A percentile compares a stretch with the other conserved stretches of the same genome.
These are phyloP conservation scores for Penstemon barbatus DNA, from an alignment of 257 asterid genomes.

Conservation along the genomic window DNA sequence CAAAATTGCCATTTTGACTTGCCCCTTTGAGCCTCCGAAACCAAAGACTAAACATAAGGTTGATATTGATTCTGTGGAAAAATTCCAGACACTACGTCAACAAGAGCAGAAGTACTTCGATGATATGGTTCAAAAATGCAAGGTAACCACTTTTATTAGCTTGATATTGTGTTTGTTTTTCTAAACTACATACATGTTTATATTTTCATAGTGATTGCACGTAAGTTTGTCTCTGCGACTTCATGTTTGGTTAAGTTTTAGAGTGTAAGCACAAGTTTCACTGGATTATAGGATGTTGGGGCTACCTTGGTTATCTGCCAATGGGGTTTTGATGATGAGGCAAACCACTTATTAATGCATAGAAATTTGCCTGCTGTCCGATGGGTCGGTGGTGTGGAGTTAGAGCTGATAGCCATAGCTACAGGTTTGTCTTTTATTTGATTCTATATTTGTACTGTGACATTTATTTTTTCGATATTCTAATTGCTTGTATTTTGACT, in stretches of 20 bases:
- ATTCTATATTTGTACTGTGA: background rate
- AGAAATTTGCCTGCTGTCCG: conserved; percentile 69
- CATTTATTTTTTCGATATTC: background rate
- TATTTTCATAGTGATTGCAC: conserved; percentile 4
- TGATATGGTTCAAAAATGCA: conserved; percentile 96
- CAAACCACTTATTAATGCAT: conserved; percentile 89
- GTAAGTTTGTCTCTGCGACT: conserved; percentile 20
- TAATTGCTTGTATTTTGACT: conserved; percentile 12
- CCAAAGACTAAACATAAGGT: conserved; percentile 99
- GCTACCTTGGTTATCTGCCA: conserved; percentile 95
- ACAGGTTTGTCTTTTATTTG: conserved; percentile 44
- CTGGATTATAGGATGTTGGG: conserved; percentile 79
- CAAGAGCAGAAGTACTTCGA: conserved; percentile 94
- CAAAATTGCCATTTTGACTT: conserved; percentile 84
- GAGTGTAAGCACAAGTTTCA: conserved; percentile 20
- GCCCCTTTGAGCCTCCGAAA: conserved; percentile 98
- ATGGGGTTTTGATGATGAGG: conserved; percentile 99
- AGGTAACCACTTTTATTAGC: conserved; percentile 49
- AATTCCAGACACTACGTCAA: conserved; percentile 70
- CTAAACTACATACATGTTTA: background rate
- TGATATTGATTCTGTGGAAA: conserved; percentile 89
- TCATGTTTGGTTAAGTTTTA: conserved; percentile 13
- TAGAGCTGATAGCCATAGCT: conserved; percentile 75
- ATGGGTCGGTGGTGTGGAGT: conserved; percentile 79
- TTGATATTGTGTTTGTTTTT: conserved; percentile 6